Base-by-base conservation (phyloP, 169 alveolate genomes). In the Eimeria praecox region DNA sequence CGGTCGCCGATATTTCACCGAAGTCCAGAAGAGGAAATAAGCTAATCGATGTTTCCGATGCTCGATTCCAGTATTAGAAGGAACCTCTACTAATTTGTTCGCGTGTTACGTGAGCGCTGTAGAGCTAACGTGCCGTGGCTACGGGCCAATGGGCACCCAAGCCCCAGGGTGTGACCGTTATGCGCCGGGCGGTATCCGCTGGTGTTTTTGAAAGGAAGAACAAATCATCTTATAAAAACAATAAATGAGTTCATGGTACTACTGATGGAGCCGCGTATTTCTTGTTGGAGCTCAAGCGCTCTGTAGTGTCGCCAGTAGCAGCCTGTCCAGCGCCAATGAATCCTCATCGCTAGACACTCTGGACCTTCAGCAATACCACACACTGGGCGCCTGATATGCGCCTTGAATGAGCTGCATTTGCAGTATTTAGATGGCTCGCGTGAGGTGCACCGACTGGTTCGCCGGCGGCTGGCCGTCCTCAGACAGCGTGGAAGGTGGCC, bases 91-190 rank as follows among this genome's bases (percentile, higher is more conserved):
- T 22, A 16, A 71, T 14, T 16, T 71, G 33, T 40, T 16, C 54
- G 12, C 33, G 24, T 35, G 24, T 10, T 38, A 0, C 12, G 18
- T n/a, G 27, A 66, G 54, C 16, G 66, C 8, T 27, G 88, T 59
- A 9, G 56, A 75, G 52, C 78, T 20, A 35, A 18, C 42, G 27
- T 54, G 40, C 30, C 77, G 3, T 30, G 71, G n/a, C 75, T 33
- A 20, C 92, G 56, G 92, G 92, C 92, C 92, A 83, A 56, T 83
- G 77, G 92, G 78, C 92, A 54, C 52, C 92, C 54, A 56, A 49
- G 92, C 92, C 92, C 92, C 75, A 83, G 75, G 75, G 92, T 35
- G 27, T 83, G 71, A 52, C 92, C 77, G 88, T 78, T 78, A 24
- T 44, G 88, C 38, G 44, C 88, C 27, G 44, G 27, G 88, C 64